These are phyloP conservation scores for Meyerozyma carpophila DNA, from an alignment of 1,139 yeast species.

Conservation along the genomic window DNA sequence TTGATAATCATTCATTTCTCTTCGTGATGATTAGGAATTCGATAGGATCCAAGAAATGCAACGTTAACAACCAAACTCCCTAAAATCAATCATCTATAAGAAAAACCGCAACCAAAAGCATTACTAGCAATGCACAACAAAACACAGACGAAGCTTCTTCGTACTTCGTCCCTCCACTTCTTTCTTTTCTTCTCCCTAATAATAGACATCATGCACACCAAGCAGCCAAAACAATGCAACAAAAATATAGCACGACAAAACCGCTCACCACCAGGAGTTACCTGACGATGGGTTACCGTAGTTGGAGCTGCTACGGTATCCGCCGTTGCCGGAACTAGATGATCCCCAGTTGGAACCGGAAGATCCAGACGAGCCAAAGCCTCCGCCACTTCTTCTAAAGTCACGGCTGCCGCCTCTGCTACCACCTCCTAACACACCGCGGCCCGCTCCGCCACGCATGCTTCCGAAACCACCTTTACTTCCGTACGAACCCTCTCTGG, in stretches of 20 bases:
- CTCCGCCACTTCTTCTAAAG: conserved; percentile 45
- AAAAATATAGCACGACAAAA: neutral
- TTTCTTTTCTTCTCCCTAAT: neutral
- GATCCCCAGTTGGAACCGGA: conserved; percentile 5
- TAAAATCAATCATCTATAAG: conserved; percentile 1
- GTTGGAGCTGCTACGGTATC: conserved; percentile 14
- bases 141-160: neutral
- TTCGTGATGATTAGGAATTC: neutral
- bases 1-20: neutral
- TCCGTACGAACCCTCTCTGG: conserved; percentile 72
- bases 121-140: neutral
- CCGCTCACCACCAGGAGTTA: conserved; percentile 38
- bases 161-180: neutral
- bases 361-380: conserved; percentile 7
- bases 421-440: conserved; percentile 34
- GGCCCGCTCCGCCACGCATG: conserved; percentile 45
- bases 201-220: conserved; percentile 1
- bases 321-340: conserved; percentile 16
- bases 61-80: conserved; percentile 1
- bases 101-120: conserved; percentile 1
- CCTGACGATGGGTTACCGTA: conserved; percentile 32
- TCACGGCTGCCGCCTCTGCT: conserved; percentile 46
- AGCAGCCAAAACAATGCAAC: conserved; percentile 1
- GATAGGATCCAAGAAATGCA: neutral
- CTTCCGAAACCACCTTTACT: conserved; percentile 16